A percentile compares a stretch with the other conserved stretches of the same genome.
Conservation (phyloP, 495 filamentous ascomycete genomes). For the Penicillium roqueforti region DNA sequence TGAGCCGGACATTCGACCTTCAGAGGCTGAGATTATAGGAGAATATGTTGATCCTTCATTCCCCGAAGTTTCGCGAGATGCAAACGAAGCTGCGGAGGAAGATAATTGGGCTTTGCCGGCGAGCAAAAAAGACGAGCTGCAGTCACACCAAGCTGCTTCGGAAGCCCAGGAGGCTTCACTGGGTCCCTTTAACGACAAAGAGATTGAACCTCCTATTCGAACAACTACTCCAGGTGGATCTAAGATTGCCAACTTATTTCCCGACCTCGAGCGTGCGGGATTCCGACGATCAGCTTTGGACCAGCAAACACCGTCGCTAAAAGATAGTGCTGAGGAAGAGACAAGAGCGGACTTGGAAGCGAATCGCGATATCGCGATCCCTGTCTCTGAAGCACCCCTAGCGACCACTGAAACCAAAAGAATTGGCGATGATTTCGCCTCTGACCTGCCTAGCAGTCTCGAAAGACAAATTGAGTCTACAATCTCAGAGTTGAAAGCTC, state of each 20-base stretch:
- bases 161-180: constrained; percentile 1
- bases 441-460: constrained; percentile 9
- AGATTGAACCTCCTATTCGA: constrained; percentile 20
- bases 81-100: constrained; percentile 14
- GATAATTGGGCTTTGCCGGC: constrained; percentile 11
- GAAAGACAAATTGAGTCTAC: constrained; percentile 8
- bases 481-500: constrained; percentile 8
- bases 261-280: constrained; percentile 33
- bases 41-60: constrained; percentile 33
- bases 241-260: constrained; percentile 39
- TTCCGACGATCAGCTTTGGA: constrained; percentile 30
- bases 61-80: constrained; percentile 25
- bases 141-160: constrained; percentile 17
- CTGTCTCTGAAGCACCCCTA: constrained; percentile 48
- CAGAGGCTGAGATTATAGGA: constrained; percentile 28
- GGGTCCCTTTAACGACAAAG: constrained; percentile 11
- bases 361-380: constrained; percentile 49
- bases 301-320: constrained; percentile 28
- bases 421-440: constrained; percentile 11
- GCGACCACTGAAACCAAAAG: constrained; percentile 20
- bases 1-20: constrained; percentile 21
- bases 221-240: constrained; percentile 25
- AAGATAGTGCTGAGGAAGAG: constrained; percentile 50
- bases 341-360: constrained; percentile 34
- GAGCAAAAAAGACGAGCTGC: constrained; percentile 30